Base-by-base conservation (phyloP, 2,329 filamentous ascomycete species). In the Bipolaris zeicola region DNA sequence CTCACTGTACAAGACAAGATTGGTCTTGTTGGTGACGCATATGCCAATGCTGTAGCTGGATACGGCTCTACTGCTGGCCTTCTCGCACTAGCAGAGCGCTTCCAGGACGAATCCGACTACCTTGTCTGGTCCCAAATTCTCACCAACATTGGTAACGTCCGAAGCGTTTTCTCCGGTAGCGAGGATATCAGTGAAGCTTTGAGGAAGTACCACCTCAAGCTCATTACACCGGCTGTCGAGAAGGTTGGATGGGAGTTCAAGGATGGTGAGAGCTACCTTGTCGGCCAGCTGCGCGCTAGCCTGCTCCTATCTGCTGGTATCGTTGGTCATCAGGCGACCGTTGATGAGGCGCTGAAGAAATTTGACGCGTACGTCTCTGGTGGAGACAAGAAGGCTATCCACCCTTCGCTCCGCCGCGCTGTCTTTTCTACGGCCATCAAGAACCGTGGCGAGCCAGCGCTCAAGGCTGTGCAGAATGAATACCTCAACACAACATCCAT, bases 1-100 rank as follows among this genome's bases (percentile, higher is more conserved):
- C 83, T 99, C 22, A 90, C 84, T 61, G 87, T 89, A 5, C 87
- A 94, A 73, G 95, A 99, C 79, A 96, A 95, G 81, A 96, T 98
- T 67, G 91, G 92, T 38, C 86, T 97, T 50, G 86, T 97, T 57
- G 92, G 91, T 58, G 96, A 96, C 69, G 92, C 94, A 18, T 90
- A 90, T 44, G 92, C 95, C 48, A 85, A 98, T 63, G 92, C 95
- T 36, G 87, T 96, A 58, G 90, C 95, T 55, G 95, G 95, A 20
- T 87, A 95, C 71, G 89, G 89, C 47, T 91, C 87, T 3, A 96
- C 93, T 0, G 82, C 92, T 22, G 90, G 90, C 7, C 82, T 99
- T 11, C 81, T 99, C 28, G 87, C 90, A 11, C 90, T 99, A 67
- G 79, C 96, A 10, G 86, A 96, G 74, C 89, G 90, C n/a, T 93